Conservation (phyloP, 148 eudicot species). For the Drosera capensis region DNA sequence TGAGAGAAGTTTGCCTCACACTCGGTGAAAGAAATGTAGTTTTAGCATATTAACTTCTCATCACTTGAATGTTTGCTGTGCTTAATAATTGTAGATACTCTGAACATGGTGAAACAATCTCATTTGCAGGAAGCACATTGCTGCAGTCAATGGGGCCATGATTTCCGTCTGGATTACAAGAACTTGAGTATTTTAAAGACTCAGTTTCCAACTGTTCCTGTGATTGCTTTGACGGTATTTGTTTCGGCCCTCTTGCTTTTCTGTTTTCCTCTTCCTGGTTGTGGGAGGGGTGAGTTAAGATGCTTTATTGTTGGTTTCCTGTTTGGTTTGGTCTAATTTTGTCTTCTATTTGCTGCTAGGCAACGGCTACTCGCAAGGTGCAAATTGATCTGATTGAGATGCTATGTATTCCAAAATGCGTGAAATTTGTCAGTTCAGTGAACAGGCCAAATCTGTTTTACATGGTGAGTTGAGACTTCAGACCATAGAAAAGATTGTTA, state of each 20-base stretch:
- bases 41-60: too few species aligned
- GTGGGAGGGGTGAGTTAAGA: background rate
- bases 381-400: conserved; percentile 88
- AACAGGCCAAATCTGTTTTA: conserved; percentile 96
- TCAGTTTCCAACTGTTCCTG: conserved; percentile 83
- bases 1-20: too few species aligned
- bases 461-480: conserved; percentile 42
- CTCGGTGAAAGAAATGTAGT: too few species aligned
- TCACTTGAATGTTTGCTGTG: background rate
- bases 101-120: too few species aligned
- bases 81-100: too few species aligned
- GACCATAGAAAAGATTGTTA: background rate
- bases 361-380: conserved; percentile 96
- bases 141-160: conserved; percentile 99
- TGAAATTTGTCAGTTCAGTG: conserved; percentile 85
- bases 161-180: conserved; percentile 98
- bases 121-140: conserved; percentile 88
- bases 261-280: background rate
- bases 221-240: conserved; percentile 86
- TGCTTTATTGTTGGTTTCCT: conserved; percentile 1
- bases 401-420: conserved; percentile 74
- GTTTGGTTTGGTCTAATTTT: background rate
- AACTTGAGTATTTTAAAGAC: conserved; percentile 96
- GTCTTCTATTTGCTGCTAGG: conserved; percentile 29
- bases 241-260: background rate